Evolutionary conservation across 2,329 filamentous ascomycete species (phyloP).

Genomic region (Clonostachys sp.): DNA sequence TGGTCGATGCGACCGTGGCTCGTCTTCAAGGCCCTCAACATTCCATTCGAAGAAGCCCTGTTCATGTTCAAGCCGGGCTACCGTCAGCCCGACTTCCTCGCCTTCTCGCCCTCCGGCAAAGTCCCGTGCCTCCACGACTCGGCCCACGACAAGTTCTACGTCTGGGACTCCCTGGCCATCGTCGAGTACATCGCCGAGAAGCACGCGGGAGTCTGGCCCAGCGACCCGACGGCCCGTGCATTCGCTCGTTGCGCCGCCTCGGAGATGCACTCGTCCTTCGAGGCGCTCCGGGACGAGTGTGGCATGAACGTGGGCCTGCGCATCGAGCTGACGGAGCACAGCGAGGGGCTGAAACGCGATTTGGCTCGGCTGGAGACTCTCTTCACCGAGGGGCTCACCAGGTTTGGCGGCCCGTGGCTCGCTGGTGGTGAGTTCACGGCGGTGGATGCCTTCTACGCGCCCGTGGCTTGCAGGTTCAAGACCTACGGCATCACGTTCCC

Average conservation of each 20-base stretch:
- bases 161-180: conserved; percentile 45
- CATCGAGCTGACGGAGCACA: conserved; percentile 20
- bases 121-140: conserved; percentile 35
- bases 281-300: conserved; percentile 32
- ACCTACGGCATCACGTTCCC: conserved; percentile 27
- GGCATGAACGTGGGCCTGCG: conserved; percentile 33
- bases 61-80: conserved; percentile 20
- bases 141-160: conserved; percentile 14
- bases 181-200: conserved; percentile 39
- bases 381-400: conserved; percentile 27
- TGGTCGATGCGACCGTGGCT: conserved; percentile 43
- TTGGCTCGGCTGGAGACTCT: conserved; percentile 26
- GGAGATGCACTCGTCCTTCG: conserved; percentile 41
- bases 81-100: conserved; percentile 23
- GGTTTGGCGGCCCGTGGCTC: conserved; percentile 35
- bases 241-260: conserved; percentile 36
- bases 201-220: conserved; percentile 35
- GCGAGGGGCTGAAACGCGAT: conserved; percentile 23
- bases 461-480: conserved; percentile 29
- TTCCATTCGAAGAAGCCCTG: conserved; percentile 35
- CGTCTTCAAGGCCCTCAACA: conserved; percentile 32
- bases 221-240: conserved; percentile 27
- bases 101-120: conserved; percentile 33
- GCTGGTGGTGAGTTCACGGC: conserved; percentile 28
- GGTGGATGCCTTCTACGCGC: conserved; percentile 35